phyloP scores from a whole-genome alignment of 441 rosid genomes.

The Biscutella auriculata region DNA sequence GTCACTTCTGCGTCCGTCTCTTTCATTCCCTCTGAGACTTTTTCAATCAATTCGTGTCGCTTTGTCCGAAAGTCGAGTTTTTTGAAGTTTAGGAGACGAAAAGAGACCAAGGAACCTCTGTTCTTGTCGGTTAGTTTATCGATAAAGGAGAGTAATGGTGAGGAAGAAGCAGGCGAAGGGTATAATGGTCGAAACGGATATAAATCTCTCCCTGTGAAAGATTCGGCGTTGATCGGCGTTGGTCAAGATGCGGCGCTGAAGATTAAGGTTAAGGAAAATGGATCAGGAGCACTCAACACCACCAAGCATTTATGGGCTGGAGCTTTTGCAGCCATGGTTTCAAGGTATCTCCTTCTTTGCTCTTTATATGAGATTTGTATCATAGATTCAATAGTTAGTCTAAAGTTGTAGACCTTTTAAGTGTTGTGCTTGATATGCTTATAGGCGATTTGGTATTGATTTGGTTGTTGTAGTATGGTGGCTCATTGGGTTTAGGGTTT shows the following conservation, averaged over 20 bases:
- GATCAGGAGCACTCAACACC: constrained; percentile 60
- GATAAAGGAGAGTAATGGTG: constrained; percentile 31
- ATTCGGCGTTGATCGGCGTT: constrained; percentile 13
- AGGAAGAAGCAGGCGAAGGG: constrained; percentile 34
- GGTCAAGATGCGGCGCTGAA: constrained; percentile 9
- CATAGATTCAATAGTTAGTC: neutral
- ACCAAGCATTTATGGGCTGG: constrained; percentile 86
- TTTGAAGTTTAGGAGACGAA: constrained; percentile 20
- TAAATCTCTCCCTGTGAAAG: constrained; percentile 17
- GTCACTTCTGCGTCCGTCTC: constrained; percentile 37
- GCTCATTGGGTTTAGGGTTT: constrained; percentile 24
- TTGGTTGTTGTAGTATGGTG: constrained; percentile 16
- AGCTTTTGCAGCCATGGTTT: constrained; percentile 84
- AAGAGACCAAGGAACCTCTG: constrained; percentile 24
- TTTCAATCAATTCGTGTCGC: constrained; percentile 11
- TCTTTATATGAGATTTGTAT: neutral
- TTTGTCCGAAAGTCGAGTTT: constrained; percentile 17
- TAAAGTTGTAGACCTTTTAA: neutral
- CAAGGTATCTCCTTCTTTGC: constrained; percentile 45
- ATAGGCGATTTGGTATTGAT: neutral
- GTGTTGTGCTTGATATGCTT: neutral
- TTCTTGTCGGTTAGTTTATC: constrained; percentile 68
- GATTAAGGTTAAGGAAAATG: constrained; percentile 23
- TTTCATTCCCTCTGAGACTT: constrained; percentile 11
- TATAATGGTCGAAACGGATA: constrained; percentile 32